Base-by-base conservation (phyloP, 2,329 filamentous ascomycete species). In the Ceratocystis albifundus region DNA sequence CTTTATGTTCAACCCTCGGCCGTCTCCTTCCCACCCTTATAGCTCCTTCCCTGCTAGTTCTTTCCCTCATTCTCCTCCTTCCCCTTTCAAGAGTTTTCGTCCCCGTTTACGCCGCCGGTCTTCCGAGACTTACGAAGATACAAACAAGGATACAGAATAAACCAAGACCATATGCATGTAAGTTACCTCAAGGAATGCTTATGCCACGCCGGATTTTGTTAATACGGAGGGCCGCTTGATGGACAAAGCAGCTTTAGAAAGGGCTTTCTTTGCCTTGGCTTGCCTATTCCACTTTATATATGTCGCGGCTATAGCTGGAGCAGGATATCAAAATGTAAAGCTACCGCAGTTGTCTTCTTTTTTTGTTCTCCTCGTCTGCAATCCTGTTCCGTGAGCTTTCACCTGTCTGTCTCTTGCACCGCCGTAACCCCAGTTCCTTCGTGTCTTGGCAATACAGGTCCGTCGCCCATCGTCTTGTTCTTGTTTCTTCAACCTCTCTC, bases 101-200 rank as follows among this genome's bases (percentile, higher is more conserved):
- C 25, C 53, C 53, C 53, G 53, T 28, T 30, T 57, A 10, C 28
- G 53, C 53, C 53, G 53, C 22, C 53, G 53, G 53, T 57, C 53
- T 57, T 8, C 53, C 7, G 48, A 15, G 22, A 53, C 32, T 25
- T 57, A 6, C 28, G 15, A 30, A 25, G 50, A 25, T n/a, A 15
- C 53, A 57, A 10, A 15, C 53, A 57, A n/a, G 22, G 22, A 28
- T 57, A 15, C 17, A 32, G 15, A 22, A 41, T 20, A 50, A 50
- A 4, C 20, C 20, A 22, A 20, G 17, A 1, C 48, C 20, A 8
- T 25, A 10, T 22, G 48, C 48, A 25, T 22, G 36, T 15, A 41
- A 41, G 36, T 15, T 41, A 41, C 36, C 36, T 41, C 3, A 41
- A 41, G 36, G 10, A 41, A 41, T 12, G 36, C 36, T 41, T 41